phyloP scores from a whole-genome alignment of 805 yeast genomes.

The Yamadazyma tumulicola region DNA sequence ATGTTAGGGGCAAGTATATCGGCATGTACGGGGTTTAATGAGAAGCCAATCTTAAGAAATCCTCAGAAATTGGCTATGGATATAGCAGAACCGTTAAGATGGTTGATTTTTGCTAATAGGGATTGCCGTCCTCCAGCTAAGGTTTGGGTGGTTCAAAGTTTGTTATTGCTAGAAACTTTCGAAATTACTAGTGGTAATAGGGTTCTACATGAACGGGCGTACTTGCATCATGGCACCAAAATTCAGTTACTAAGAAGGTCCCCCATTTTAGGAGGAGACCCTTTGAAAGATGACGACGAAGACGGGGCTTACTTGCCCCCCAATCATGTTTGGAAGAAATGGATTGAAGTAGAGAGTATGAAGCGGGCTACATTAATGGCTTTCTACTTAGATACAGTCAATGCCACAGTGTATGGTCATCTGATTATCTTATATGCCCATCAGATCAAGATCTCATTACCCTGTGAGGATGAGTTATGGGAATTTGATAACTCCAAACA shows the following conservation, averaged over 20 bases:
- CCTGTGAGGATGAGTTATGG: slow-evolving; percentile 29
- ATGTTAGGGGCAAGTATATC: slow-evolving; percentile 50
- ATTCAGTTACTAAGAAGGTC: slow-evolving; percentile 22
- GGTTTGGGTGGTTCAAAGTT: slow-evolving; percentile 69
- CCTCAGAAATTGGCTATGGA: slow-evolving; percentile 37
- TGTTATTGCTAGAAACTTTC: slow-evolving; percentile 64
- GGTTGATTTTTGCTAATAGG: slow-evolving; percentile 61
- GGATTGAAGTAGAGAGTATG: slow-evolving; percentile 37
- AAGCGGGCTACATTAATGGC: slow-evolving; percentile 33
- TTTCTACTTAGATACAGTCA: slow-evolving; percentile 32
- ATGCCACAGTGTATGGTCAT: slow-evolving; percentile 35
- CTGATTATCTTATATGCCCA: slow-evolving; percentile 22
- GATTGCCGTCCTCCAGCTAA: slow-evolving; percentile 73
- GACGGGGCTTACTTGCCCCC: slow-evolving; percentile 18
- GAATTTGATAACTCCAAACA: slow-evolving; percentile 18
- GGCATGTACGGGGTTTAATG: slow-evolving; percentile 21
- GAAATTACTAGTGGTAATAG: slow-evolving; percentile 69
- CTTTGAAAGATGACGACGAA: slow-evolving; percentile 23
- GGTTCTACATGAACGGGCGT: slow-evolving; percentile 69
- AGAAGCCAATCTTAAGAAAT: slow-evolving; percentile 11
- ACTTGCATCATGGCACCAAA: slow-evolving; percentile 79
- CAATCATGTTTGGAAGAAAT: slow-evolving; percentile 24
- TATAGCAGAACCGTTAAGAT: slow-evolving; percentile 59
- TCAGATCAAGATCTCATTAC: slow-evolving; percentile 24
- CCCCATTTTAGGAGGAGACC: slow-evolving; percentile 40